Base-by-base conservation (phyloP, 805 yeast species). In the Jamesozyma jinghongensis region DNA sequence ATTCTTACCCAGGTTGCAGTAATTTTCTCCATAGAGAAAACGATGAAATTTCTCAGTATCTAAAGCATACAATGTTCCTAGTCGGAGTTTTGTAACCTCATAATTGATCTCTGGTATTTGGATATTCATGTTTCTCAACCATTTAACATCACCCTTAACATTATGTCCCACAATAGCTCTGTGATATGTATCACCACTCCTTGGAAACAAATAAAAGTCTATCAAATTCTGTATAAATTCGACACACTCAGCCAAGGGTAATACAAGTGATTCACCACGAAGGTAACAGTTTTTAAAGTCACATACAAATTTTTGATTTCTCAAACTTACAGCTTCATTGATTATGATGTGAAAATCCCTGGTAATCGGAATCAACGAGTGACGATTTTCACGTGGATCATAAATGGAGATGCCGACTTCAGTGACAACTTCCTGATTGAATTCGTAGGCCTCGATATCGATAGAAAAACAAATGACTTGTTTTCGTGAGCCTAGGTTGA, bases 371-470 rank as follows among this genome's bases (percentile, higher is more conserved):
- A 60, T 44, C 27, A 66, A 44, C 1, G 73, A 51, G 14, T 49
- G 34, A 5, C 46, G 35, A 43, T 74, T 76, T 31, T 57, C 62
- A 18, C 70, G 51, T 3, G 81, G 81, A 46, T 76, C 79, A 51
- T 67, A 75, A 3, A 77, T 69, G 4, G 77, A 59, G 3, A 77
- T 61, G 1, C 82, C 82, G 37, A 77, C 66, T 49, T 77, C 82
- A 0, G 80, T 76, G 3, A 77, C 62, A 6, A 56, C 41, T n/a
- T 61, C 47, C 10, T 57, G 57, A 45, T 69, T 55, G 20, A 52
- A 47, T 49, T 77, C 82, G 62, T 57, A 74, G 0, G 81, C 80
- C 52, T 77, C 83, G 0, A 74, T 61, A 54, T 77, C 82, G 29
- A 77, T 53, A 6, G 71, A 62, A 33, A 76, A 60, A 16, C 70